Percentiles rank a stretch among this genome's conserved stretches.
phyloP scores from a whole-genome alignment of 202 grass and related monocot species.

The Panicum virgatum region DNA sequence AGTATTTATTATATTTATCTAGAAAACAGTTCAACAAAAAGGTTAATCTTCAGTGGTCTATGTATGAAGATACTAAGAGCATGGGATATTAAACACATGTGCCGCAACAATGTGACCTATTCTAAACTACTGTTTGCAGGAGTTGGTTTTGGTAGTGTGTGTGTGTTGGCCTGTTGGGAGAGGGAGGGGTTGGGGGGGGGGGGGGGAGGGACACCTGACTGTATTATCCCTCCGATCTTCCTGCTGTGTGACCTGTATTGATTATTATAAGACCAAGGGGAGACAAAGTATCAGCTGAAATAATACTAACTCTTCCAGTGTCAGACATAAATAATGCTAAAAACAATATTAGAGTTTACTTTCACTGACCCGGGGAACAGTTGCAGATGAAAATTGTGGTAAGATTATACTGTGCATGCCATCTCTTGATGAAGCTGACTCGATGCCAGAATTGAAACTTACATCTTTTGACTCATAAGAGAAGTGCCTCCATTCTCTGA shows the following conservation, averaged over 20 bases:
- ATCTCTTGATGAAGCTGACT: conserved; percentile 44
- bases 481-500: conserved; percentile 91
- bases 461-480: conserved; percentile 73
- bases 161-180: no score
- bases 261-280: conserved; percentile 8
- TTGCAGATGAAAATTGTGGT: conserved; percentile 81
- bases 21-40: not conserved
- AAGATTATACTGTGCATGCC: conserved; percentile 48
- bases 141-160: no score
- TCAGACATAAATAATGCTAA: not conserved
- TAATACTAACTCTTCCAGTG: conserved; percentile 12
- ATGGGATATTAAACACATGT: conserved; percentile 8
- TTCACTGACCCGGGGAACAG: conserved; percentile 66
- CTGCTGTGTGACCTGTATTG: conserved; percentile 43
- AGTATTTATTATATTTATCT: not conserved
- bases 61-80: conserved; percentile 20
- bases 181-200: no score
- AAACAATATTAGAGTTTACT: conserved; percentile 20
- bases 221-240: conserved; percentile 31
- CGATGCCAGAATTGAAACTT: conserved; percentile 39
- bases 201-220: conserved; percentile 22
- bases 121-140: not conserved
- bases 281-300: conserved; percentile 37
- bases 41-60: not conserved
- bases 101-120: conserved; percentile 2